phyloP scores from a whole-genome alignment of 1,139 yeast species.

The Sugiyamaella grinbergsii region DNA sequence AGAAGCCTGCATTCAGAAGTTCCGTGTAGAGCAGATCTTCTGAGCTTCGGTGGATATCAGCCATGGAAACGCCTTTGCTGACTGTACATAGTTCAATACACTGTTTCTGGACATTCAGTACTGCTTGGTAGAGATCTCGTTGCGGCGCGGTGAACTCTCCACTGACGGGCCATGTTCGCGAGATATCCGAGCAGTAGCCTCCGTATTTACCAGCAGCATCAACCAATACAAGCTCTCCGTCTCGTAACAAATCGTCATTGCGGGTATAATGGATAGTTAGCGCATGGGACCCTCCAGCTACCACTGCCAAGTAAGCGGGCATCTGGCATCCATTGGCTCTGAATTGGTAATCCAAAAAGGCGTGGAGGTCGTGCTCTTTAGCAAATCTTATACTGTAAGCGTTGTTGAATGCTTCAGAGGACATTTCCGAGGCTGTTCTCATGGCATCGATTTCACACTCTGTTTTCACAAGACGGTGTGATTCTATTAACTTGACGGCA shows the following conservation, averaged over 20 bases:
- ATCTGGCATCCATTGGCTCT: slow-evolving; percentile 85
- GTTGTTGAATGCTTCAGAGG: slow-evolving; percentile 78
- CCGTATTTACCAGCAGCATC: slow-evolving; percentile 96
- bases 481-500: slow-evolving; percentile 51
- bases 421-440: slow-evolving; percentile 80
- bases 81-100: slow-evolving; percentile 72
- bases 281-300: slow-evolving; percentile 89
- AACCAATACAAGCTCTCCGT: slow-evolving; percentile 82
- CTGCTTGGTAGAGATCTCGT: slow-evolving; percentile 83
- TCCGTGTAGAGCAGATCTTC: slow-evolving; percentile 61
- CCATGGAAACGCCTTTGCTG: slow-evolving; percentile 55
- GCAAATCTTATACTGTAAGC: slow-evolving; percentile 65
- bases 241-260: slow-evolving; percentile 74
- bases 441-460: slow-evolving; percentile 72
- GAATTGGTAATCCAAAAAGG: slow-evolving; percentile 83
- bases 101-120: slow-evolving; percentile 74
- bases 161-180: slow-evolving; percentile 93
- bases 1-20: slow-evolving; percentile 71
- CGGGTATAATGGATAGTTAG: slow-evolving; percentile 87
- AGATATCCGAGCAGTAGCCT: slow-evolving; percentile 94
- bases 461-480: slow-evolving; percentile 70
- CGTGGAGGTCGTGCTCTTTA: slow-evolving; percentile 75
- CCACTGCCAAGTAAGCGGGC: slow-evolving; percentile 92
- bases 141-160: slow-evolving; percentile 75
- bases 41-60: slow-evolving; percentile 75